These are phyloP conservation scores for Adansonia grandidieri DNA, from an alignment of 441 rosid genomes.

Conservation along the genomic window DNA sequence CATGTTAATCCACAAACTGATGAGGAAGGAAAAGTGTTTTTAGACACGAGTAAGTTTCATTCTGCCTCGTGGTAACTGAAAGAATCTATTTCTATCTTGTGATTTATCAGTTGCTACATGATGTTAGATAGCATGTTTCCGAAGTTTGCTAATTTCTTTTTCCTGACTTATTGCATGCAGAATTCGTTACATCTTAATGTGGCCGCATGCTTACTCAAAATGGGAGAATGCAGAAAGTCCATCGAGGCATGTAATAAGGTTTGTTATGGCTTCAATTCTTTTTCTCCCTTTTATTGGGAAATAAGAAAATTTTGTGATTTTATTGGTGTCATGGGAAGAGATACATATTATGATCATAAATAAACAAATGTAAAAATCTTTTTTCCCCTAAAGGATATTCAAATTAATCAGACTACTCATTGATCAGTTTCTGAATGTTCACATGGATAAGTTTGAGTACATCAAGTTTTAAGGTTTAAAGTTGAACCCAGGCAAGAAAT, in stretches of 20 bases:
- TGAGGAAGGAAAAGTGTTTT: constrained; percentile 89
- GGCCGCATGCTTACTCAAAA: constrained; percentile 86
- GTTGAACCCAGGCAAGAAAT: background rate
- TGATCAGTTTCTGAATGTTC: constrained; percentile 7
- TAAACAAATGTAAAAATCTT: background rate
- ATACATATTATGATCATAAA: constrained; percentile 11
- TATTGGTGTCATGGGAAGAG: background rate
- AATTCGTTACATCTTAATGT: constrained; percentile 81
- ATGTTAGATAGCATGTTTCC: constrained; percentile 21
- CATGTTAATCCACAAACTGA: constrained; percentile 98
- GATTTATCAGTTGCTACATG: constrained; percentile 2
- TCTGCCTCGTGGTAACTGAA: constrained; percentile 19
- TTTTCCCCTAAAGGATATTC: background rate
- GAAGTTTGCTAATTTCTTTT: constrained; percentile 23
- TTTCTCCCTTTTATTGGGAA: background rate
- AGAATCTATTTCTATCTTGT: background rate
- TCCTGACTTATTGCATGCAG: constrained; percentile 44
- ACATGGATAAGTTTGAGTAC: background rate
- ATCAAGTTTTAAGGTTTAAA: background rate
- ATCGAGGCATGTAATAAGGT: constrained; percentile 93
- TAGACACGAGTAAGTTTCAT: constrained; percentile 59
- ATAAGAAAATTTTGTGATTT: background rate
- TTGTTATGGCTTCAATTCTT: constrained; percentile 11
- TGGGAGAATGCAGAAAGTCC: constrained; percentile 89
- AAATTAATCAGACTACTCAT: background rate